Evolutionary conservation across 805 yeast species (phyloP), one percentile per base, ranked within the genome.

Genomic region (Lipomyces spencermartinsiae): DNA sequence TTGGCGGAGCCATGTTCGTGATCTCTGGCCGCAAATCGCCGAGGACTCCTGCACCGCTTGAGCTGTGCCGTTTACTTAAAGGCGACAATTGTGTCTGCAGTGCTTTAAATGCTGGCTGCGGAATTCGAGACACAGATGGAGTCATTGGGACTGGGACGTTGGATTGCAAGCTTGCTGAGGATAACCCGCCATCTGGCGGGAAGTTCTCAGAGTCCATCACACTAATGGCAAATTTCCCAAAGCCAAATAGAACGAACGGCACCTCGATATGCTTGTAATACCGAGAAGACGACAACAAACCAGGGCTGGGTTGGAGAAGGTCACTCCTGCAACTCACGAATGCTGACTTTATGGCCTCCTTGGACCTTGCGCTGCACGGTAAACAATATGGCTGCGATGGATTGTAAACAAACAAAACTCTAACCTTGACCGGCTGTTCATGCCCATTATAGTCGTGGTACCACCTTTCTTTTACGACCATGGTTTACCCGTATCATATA

Each of bases 111-210:
- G 54, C 59, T 22, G 64, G 61, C 59, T 66, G 69, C 4, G 70
- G 70, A 35, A 67, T 67, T 22, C 67, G 67, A 5, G 70, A 67
- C 33, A 64, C 55, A 14, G 64, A 43, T n/a, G 67, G 68, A 14
- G 67, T 53, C n/a, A 12, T 53, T 25, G 56, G 56, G 56, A 53
- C 34, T 7, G 56, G 31, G 34, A 25, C 9, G 31, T 22, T 53
- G 34, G 56, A 53, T n/a, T 43, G 49, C 22, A 43, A 43, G 34
- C n/a, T 6, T 25, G 34, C 12, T 53, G 56, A 12, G n/a, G 19
- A 8, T 6, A 31, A 25, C 12, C 34, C 56, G 34, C 56, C n/a
- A 14, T 31, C 56, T 10, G 62, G 62, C 46, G 56, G 56, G 12
- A 22, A n/a, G 37, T 59, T 59, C 56, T 59, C 62, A 9, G 25